Evolutionary conservation across 257 asterid species (phyloP).

Genomic region (Eucommia ulmoides): DNA sequence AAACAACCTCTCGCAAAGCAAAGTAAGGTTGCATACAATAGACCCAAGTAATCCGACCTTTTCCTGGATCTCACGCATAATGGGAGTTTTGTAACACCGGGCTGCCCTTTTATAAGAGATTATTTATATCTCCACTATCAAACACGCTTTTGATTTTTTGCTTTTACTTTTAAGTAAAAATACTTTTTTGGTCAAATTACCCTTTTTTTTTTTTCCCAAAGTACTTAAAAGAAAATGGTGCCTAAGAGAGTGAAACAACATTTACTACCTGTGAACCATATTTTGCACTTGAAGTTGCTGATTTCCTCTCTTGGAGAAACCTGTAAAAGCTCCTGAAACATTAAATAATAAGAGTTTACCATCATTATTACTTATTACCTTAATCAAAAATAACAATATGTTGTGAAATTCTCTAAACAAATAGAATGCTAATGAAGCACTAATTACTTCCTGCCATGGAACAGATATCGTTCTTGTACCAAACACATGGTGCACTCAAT

Average conservation of each 20-base stretch:
- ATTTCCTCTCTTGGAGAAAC: constrained; percentile 63
- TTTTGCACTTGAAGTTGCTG: constrained; percentile 48
- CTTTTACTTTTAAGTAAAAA: neutral
- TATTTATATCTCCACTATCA: neutral
- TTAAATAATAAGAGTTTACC: neutral
- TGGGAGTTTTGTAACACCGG: no score
- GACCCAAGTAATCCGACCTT: no score
- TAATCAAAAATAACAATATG: neutral
- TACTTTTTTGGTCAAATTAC: no score
- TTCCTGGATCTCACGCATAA: no score
- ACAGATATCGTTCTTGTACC: neutral
- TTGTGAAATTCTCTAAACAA: neutral
- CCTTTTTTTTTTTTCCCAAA: neutral
- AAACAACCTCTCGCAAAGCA: no score
- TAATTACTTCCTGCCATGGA: neutral
- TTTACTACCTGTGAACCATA: constrained; percentile 73
- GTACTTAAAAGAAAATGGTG: neutral
- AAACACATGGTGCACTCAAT: neutral
- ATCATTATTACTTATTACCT: neutral
- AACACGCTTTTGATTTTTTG: no score
- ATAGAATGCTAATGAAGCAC: neutral
- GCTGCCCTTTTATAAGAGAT: neutral
- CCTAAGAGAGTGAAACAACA: neutral
- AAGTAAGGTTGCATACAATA: no score
- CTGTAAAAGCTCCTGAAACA: constrained; percentile 72